Percentiles rank a stretch among this genome's conserved stretches.
Conservation (phyloP, 2,329 filamentous ascomycete species). For the Xylariaceae sp. region DNA sequence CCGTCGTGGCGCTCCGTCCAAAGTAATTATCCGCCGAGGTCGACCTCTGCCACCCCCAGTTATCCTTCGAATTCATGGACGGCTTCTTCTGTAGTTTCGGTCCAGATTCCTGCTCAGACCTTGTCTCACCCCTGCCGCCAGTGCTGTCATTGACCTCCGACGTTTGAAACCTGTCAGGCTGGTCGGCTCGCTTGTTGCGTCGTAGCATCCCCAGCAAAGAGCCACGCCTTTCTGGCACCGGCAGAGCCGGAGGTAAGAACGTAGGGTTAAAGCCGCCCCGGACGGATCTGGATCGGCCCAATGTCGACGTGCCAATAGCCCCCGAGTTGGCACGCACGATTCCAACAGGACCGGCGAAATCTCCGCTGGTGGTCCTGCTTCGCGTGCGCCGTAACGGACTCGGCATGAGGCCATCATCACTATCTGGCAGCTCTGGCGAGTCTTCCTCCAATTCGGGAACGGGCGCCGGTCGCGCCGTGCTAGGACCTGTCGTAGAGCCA, state of each 20-base stretch:
- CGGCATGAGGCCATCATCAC: conserved; percentile 43
- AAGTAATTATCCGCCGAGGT: conserved; percentile 29
- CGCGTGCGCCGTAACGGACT: conserved; percentile 26
- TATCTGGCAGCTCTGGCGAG: conserved; percentile 57
- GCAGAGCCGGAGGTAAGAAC: conserved; percentile 20
- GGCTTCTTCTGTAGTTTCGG: conserved; percentile 44
- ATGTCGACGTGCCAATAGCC: conserved; percentile 29
- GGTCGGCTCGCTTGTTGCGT: conserved; percentile 53
- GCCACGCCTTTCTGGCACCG: conserved; percentile 36
- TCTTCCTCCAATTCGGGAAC: conserved; percentile 44
- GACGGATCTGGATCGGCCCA: conserved; percentile 27
- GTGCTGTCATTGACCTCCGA: conserved; percentile 50
- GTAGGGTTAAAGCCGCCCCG: conserved; percentile 24
- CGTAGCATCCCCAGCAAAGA: conserved; percentile 57
- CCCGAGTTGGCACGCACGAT: conserved; percentile 21
- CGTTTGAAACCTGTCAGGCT: conserved; percentile 49
- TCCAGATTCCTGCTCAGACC: conserved; percentile 40
- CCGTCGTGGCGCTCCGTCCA: conserved; percentile 13
- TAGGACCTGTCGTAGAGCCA: conserved; percentile 30
- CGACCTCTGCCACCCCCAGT: conserved; percentile 44
- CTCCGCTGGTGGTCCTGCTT: conserved; percentile 18
- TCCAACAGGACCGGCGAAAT: conserved; percentile 12
- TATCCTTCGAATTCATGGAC: conserved; percentile 35
- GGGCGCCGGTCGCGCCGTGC: conserved; percentile 54
- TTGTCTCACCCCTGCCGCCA: conserved; percentile 44